Evolutionary conservation across 768 basidiomycete genomes (phyloP).

Genomic region (Gymnopilus junonius): DNA sequence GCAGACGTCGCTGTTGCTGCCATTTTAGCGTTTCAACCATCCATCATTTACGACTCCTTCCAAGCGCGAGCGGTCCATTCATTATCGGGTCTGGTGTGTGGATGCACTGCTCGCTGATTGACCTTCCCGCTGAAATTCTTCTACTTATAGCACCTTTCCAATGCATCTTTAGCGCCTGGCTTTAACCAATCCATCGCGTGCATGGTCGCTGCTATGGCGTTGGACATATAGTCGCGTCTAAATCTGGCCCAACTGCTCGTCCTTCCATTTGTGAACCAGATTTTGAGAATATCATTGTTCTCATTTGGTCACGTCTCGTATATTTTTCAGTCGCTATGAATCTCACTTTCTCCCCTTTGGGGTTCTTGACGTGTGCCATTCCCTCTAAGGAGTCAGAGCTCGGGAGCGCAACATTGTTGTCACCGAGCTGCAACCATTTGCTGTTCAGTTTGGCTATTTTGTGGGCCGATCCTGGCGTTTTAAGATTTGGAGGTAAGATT

Average conservation of each 20-base stretch:
- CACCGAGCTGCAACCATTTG: constrained; percentile 29
- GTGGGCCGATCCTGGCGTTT: constrained; percentile 11
- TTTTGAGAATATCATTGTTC: background rate
- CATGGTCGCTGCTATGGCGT: constrained; percentile 36
- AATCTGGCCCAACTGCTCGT: constrained; percentile 25
- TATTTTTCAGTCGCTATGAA: constrained; percentile 33
- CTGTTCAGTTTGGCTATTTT: constrained; percentile 25
- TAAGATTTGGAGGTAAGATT: background rate
- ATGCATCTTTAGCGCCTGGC: constrained; percentile 30
- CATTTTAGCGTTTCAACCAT: constrained; percentile 29
- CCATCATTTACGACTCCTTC: constrained; percentile 31
- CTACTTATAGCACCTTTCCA: constrained; percentile 33
- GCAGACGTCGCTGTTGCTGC: constrained; percentile 31
- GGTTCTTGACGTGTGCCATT: constrained; percentile 30
- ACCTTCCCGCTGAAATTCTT: background rate
- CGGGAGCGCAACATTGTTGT: constrained; percentile 34
- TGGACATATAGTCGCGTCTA: constrained; percentile 32
- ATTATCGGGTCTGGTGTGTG: constrained; percentile 31
- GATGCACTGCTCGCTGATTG: background rate
- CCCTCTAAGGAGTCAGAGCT: constrained; percentile 22
- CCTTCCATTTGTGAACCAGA: constrained; percentile 31
- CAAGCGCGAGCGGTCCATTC: constrained; percentile 21
- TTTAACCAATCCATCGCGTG: constrained; percentile 42
- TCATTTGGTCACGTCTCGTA: background rate
- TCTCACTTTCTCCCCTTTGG: constrained; percentile 28